phyloP scores from a whole-genome alignment of 108 stramenopile genomes.

The Nitzschia sp. region DNA sequence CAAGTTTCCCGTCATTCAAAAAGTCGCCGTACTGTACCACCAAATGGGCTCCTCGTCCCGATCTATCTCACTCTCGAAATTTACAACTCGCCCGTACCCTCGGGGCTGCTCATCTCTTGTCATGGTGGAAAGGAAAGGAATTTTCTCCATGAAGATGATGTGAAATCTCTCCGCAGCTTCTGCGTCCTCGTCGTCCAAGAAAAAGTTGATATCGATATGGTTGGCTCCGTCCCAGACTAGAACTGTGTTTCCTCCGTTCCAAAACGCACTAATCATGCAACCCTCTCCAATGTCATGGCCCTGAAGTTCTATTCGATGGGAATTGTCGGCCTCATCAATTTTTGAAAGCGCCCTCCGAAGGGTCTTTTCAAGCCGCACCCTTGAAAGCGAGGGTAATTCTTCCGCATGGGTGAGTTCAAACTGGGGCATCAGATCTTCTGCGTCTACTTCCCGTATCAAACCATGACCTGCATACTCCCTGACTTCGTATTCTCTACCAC shows the following conservation, averaged over 20 bases:
- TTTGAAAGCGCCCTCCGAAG: not conserved
- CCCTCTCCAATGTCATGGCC: slow-evolving; percentile 36
- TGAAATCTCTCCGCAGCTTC: not conserved
- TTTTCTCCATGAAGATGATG: not conserved
- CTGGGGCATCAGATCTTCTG: slow-evolving; percentile 22
- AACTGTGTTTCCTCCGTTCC: slow-evolving; percentile 20
- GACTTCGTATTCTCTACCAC: not conserved
- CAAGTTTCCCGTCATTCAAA: too few species aligned
- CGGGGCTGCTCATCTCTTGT: not conserved
- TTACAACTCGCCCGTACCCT: not conserved
- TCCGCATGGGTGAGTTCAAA: slow-evolving; percentile 57
- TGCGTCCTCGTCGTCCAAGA: not conserved
- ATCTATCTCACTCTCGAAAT: not conserved
- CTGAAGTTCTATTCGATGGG: too few species aligned
- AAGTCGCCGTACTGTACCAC: too few species aligned
- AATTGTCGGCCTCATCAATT: too few species aligned
- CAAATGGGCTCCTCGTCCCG: not conserved
- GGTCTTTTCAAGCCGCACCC: not conserved
- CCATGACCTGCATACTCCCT: not conserved
- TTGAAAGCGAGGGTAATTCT: slow-evolving; percentile 37
- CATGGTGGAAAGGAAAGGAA: not conserved
- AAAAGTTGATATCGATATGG: slow-evolving; percentile 37
- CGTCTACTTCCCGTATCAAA: not conserved
- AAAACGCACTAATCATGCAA: slow-evolving; percentile 3
- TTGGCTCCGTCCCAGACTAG: slow-evolving; percentile 37